Evolutionary conservation across 2,329 filamentous ascomycete species (phyloP).

Genomic region (Scedosporium minutisporum): DNA sequence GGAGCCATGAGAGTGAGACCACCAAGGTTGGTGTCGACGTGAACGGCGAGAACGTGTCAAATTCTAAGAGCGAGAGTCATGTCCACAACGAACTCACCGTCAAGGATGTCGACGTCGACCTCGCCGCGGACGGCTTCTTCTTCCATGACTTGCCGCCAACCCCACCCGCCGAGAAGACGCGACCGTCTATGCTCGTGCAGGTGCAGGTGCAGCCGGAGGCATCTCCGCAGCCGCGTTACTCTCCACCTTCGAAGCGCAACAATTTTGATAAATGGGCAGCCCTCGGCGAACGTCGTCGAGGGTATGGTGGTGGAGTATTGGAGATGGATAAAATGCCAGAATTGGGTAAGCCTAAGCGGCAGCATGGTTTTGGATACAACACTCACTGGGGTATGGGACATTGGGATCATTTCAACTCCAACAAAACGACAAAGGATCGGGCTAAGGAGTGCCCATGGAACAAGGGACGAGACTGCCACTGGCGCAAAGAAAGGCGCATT

Average conservation of each 20-base stretch:
- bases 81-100: conserved; percentile 20
- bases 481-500: conserved; percentile 51
- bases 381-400: conserved; percentile 34
- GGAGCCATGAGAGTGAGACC: conserved; percentile 63
- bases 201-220: conserved; percentile 16
- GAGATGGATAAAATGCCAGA: conserved; percentile 41
- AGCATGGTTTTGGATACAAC: conserved; percentile 36
- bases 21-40: conserved; percentile 4
- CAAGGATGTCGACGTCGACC: conserved; percentile 51
- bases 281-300: conserved; percentile 74
- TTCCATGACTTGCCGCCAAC: conserved; percentile 46
- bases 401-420: conserved; percentile 33
- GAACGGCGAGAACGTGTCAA: conserved; percentile 20
- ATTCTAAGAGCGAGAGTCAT: conserved; percentile 14
- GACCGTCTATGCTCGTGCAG: conserved; percentile 19
- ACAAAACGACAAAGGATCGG: conserved; percentile 33
- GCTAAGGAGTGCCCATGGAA: conserved; percentile 45
- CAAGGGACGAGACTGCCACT: conserved; percentile 50
- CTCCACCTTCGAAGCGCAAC: conserved; percentile 56
- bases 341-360: conserved; percentile 36
- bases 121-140: conserved; percentile 61
- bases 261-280: conserved; percentile 78
- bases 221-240: conserved; percentile 36
- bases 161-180: conserved; percentile 30
- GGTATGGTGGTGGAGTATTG: conserved; percentile 39